phyloP scores from a whole-genome alignment of 768 basidiomycete genomes.

The Leccinum olivaceopallidum region DNA sequence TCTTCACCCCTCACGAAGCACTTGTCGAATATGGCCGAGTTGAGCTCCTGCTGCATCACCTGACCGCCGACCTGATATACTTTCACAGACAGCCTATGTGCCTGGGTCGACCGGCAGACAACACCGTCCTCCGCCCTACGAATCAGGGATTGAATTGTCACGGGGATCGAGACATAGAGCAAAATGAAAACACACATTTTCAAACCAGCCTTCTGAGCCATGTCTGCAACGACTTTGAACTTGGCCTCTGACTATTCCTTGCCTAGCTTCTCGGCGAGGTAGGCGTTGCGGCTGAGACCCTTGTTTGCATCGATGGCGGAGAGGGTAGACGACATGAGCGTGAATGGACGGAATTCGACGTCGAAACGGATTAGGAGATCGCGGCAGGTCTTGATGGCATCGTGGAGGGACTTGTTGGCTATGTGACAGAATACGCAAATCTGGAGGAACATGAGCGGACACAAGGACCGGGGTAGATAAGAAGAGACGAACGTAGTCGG shows the following conservation, averaged over 20 bases:
- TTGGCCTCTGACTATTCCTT: slow-evolving; percentile 28
- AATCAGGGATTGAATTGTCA: not conserved
- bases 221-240: slow-evolving; percentile 27
- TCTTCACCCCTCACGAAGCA: slow-evolving; percentile 43
- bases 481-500: slow-evolving; percentile 31
- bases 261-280: slow-evolving; percentile 27
- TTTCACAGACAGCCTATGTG: slow-evolving; percentile 46
- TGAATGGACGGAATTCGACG: slow-evolving; percentile 38
- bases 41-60: slow-evolving; percentile 38
- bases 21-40: slow-evolving; percentile 40
- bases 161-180: not conserved
- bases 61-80: slow-evolving; percentile 44
- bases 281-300: slow-evolving; percentile 23
- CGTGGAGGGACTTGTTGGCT: slow-evolving; percentile 36
- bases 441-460: slow-evolving; percentile 20
- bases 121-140: slow-evolving; percentile 39
- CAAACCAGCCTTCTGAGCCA: slow-evolving; percentile 32
- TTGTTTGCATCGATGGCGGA: slow-evolving; percentile 21
- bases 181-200: slow-evolving; percentile 20
- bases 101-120: slow-evolving; percentile 40
- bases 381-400: slow-evolving; percentile 36
- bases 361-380: slow-evolving; percentile 36
- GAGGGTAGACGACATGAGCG: slow-evolving; percentile 27
- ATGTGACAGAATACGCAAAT: slow-evolving; percentile 42
- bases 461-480: not conserved